These are phyloP conservation scores for Corynascus novoguineensis DNA, from an alignment of 495 filamentous ascomycete genomes.

Conservation along the genomic window DNA sequence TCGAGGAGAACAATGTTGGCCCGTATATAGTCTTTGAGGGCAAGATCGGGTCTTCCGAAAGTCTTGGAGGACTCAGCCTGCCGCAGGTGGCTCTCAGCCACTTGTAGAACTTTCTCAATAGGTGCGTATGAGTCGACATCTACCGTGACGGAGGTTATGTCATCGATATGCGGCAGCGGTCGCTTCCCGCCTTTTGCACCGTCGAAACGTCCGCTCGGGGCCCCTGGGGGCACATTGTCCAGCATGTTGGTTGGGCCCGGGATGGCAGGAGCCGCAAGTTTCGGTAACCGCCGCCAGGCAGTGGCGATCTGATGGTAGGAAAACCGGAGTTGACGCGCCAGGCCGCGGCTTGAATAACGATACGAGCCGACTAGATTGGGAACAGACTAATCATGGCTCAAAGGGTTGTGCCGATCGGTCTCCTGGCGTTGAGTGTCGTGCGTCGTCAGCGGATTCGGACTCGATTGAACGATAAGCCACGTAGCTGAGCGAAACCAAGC, in stretches of 20 bases:
- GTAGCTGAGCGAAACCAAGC: no score
- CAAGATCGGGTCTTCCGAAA: conserved; percentile 48
- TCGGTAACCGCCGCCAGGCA: neutral
- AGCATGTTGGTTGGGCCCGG: conserved; percentile 21
- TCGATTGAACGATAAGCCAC: neutral
- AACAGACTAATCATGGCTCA: neutral
- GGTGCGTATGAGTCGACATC: conserved; percentile 38
- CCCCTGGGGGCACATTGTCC: conserved; percentile 12
- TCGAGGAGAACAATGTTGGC: conserved; percentile 71
- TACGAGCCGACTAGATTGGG: neutral
- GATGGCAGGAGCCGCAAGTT: conserved; percentile 7
- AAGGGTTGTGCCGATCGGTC: neutral
- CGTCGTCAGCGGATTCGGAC: neutral
- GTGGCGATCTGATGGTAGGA: neutral
- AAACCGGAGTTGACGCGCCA: neutral
- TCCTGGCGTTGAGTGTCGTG: neutral
- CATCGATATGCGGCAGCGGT: conserved; percentile 66
- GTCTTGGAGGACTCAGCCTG: conserved; percentile 49
- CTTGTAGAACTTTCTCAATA: conserved; percentile 45
- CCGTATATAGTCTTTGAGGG: conserved; percentile 65
- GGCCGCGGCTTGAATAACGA: neutral
- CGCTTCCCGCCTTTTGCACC: conserved; percentile 25
- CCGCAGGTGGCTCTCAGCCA: conserved; percentile 44
- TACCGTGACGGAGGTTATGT: conserved; percentile 51
- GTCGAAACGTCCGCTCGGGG: neutral